Evolutionary conservation across 495 filamentous ascomycete genomes (phyloP).

Genomic region (Penicillium arizonense): DNA sequence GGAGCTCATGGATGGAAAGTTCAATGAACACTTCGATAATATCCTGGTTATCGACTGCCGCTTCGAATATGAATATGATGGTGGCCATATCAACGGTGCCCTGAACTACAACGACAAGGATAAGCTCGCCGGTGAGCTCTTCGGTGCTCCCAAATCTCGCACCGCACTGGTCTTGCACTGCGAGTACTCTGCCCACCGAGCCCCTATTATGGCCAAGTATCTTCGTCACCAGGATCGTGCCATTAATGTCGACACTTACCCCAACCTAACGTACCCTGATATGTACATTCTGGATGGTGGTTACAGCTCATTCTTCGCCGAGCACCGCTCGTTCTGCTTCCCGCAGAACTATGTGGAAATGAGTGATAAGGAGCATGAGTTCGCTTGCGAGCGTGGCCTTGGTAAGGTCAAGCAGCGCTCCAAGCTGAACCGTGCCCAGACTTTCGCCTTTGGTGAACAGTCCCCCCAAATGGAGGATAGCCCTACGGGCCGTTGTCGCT

Average conservation of each 20-base stretch:
- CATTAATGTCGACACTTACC: conserved; percentile 79
- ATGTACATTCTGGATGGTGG: conserved; percentile 96
- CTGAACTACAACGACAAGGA: conserved; percentile 97
- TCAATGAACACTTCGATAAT: conserved; percentile 67
- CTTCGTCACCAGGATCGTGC: conserved; percentile 84
- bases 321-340: conserved; percentile 75
- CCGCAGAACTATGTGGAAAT: conserved; percentile 97
- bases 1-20: conserved; percentile 84
- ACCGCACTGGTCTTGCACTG: conserved; percentile 92
- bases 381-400: conserved; percentile 91
- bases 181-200: conserved; percentile 96
- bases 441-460: conserved; percentile 85
- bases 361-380: conserved; percentile 82
- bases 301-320: conserved; percentile 86
- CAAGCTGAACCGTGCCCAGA: conserved; percentile 84
- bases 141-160: conserved; percentile 62
- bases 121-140: conserved; percentile 71
- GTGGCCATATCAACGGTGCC: conserved; percentile 90
- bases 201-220: conserved; percentile 83
- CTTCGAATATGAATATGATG: conserved; percentile 98
- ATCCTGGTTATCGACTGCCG: conserved; percentile 91
- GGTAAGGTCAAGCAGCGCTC: conserved; percentile 80
- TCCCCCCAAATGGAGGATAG: conserved; percentile 71
- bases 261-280: conserved; percentile 86
- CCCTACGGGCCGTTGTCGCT: conserved; percentile 65